Evolutionary conservation across 2,329 filamentous ascomycete species (phyloP), one percentile per base, ranked within the genome.

Genomic region (Arthroderma uncinatum): DNA sequence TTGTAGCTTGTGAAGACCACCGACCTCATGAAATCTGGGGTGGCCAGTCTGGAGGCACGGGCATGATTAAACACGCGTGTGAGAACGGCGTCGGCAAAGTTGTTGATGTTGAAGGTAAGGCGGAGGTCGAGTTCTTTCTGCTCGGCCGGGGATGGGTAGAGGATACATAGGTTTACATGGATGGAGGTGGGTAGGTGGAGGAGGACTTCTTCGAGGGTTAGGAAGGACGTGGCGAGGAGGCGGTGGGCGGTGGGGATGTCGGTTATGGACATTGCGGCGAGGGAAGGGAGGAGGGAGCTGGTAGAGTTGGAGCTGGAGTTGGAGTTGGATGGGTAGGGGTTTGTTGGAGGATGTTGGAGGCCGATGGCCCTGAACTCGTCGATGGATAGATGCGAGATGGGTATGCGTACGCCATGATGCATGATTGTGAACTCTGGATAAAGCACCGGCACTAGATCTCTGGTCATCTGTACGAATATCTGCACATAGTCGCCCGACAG

Each of bases 1-100:
- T 95, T 96, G 72, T 92, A 95, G 21, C 89, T 95, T 65, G 89
- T 94, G 70, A 98, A 96, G 9, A 96, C 89, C 55, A 98, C 85
- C 10, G 89, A 95, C 40, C 91, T 80, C 63, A 93, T 84, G 14
- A 84, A 82, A 56, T 89, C 84, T 7, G 88, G 83, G 1, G 82
- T 83, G 61, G 76, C 74, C 59, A 84, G 79, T 58, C 84, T 78
- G 71, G 89, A 61, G 65, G 81, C 64, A 47, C 92, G 82, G 1
- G 91, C 91, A 70, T 97, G 92, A 63, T 95, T 87, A 66, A 98
- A 98, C 0, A 97, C 90, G 19, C 89, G 83, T 2, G 79, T 83
- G 56, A 98, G 78, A 25, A 97, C 84, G 1, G 84, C 80, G 69
- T 98, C 93, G 4, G 88, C 89, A 64, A 90, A 93, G 2, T 76